phyloP scores from a whole-genome alignment of 345 rosid species.

The Hevea brasiliensis region DNA sequence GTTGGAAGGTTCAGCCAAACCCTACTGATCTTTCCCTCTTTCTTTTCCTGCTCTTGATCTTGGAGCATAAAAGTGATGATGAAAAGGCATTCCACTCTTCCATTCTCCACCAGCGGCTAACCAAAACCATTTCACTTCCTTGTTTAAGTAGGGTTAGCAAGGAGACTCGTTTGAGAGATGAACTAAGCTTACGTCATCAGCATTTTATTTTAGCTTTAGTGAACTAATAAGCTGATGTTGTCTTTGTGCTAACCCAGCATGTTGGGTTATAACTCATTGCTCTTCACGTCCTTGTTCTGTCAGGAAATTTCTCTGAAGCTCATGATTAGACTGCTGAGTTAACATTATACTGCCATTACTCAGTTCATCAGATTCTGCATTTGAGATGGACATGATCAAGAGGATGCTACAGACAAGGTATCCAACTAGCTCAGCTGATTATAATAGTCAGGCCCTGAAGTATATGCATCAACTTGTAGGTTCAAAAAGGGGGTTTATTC shows the following conservation, averaged over 20 bases:
- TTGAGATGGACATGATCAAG: conserved; percentile 93
- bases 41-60: too few relatives aligned
- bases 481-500: not conserved
- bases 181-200: not conserved
- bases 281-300: conserved; percentile 24
- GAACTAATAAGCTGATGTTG: conserved; percentile 1
- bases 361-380: conserved; percentile 95
- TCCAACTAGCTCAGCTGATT: conserved; percentile 83
- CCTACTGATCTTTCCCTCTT: not conserved
- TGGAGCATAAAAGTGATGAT: not conserved
- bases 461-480: not conserved
- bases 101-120: not conserved
- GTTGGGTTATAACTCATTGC: conserved; percentile 19
- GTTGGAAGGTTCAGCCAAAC: not conserved
- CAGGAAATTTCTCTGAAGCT: conserved; percentile 29
- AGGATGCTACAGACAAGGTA: conserved; percentile 93
- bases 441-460: conserved; percentile 1
- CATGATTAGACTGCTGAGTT: conserved; percentile 38
- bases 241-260: not conserved
- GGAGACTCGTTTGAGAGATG: not conserved
- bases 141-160: not conserved
- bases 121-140: not conserved
- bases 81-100: not conserved
- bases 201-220: conserved; percentile 2
- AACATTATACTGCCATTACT: conserved; percentile 34